Percentiles rank a stretch among this genome's conserved stretches.
Conservation (phyloP, 345 rosid genomes). For the Eucalyptus pauciflora region DNA sequence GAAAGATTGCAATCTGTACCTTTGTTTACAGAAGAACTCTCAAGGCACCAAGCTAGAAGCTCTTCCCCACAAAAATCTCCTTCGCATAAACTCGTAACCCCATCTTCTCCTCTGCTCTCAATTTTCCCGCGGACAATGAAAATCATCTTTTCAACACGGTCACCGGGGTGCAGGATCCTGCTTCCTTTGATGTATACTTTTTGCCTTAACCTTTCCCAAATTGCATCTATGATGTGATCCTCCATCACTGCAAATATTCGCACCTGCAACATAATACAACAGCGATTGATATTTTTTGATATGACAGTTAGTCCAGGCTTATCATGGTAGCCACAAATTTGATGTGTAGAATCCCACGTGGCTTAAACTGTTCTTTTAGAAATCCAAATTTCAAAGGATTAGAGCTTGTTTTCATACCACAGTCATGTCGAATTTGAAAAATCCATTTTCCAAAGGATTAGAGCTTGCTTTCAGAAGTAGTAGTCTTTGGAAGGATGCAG, state of each 20-base stretch:
- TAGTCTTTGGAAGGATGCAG: not conserved
- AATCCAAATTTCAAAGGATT: too few species aligned
- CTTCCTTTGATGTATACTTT: slow-evolving; percentile 60
- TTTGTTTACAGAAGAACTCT: slow-evolving; percentile 47
- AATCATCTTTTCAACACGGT: slow-evolving; percentile 63
- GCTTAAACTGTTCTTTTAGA: not conserved
- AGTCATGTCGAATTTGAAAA: not conserved
- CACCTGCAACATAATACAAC: slow-evolving; percentile 30
- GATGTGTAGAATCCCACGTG: not conserved
- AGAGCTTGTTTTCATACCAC: too few species aligned
- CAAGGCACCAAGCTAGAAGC: slow-evolving; percentile 86
- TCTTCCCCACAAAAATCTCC: slow-evolving; percentile 87
- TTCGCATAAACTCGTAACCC: slow-evolving; percentile 30
- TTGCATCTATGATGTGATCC: slow-evolving; percentile 54
- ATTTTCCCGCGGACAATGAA: slow-evolving; percentile 78
- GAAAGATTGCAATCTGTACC: slow-evolving; percentile 18
- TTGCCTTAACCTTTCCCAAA: slow-evolving; percentile 64
- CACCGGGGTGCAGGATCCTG: slow-evolving; percentile 32
- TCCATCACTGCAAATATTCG: slow-evolving; percentile 69
- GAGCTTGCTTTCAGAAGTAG: not conserved
- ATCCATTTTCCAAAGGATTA: not conserved
- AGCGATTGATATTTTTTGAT: not conserved
- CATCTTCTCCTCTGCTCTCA: slow-evolving; percentile 57
- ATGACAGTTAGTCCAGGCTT: not conserved
- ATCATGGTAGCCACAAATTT: not conserved